Conservation (phyloP, 2,329 filamentous ascomycete genomes). For the Fusarium paranaense region DNA sequence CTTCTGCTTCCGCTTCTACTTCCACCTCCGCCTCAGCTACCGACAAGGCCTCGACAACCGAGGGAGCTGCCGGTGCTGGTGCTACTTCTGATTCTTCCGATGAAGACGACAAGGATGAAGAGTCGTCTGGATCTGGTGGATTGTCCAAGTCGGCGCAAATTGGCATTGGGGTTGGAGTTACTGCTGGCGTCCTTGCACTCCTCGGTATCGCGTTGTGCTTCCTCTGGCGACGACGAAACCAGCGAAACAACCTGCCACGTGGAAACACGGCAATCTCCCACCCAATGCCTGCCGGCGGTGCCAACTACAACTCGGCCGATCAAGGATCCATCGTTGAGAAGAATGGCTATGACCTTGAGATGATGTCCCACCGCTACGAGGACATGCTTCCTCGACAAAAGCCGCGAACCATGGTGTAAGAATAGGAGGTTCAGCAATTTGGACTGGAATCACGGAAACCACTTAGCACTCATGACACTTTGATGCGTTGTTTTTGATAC, state of each 20-base stretch:
- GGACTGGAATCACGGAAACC: constrained; percentile 10
- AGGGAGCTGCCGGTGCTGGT: constrained; percentile 19
- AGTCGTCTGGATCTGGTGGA: constrained; percentile 32
- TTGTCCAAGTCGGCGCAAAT: constrained; percentile 55
- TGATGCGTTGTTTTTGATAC: constrained; percentile 1
- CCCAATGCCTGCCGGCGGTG: constrained; percentile 61
- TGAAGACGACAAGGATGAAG: constrained; percentile 27
- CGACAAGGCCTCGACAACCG: constrained; percentile 25
- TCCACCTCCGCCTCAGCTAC: constrained; percentile 37
- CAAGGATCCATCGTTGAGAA: constrained; percentile 52
- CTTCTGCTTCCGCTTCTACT: constrained; percentile 15
- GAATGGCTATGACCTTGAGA: constrained; percentile 60
- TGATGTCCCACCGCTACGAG: constrained; percentile 66
- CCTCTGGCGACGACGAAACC: constrained; percentile 43
- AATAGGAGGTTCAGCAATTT: constrained; percentile 5
- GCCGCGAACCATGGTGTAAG: constrained; percentile 58
- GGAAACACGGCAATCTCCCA: constrained; percentile 60
- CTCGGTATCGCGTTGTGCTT: constrained; percentile 54
- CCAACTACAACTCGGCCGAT: constrained; percentile 51
- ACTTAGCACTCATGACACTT: constrained; percentile 9
- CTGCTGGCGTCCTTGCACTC: constrained; percentile 55
- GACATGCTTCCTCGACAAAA: constrained; percentile 66
- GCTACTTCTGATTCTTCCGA: constrained; percentile 28
- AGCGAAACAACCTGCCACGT: constrained; percentile 46
- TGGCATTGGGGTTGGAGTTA: constrained; percentile 62